phyloP scores from a whole-genome alignment of 2,329 filamentous ascomycete species.

The Penicillium sp. region DNA sequence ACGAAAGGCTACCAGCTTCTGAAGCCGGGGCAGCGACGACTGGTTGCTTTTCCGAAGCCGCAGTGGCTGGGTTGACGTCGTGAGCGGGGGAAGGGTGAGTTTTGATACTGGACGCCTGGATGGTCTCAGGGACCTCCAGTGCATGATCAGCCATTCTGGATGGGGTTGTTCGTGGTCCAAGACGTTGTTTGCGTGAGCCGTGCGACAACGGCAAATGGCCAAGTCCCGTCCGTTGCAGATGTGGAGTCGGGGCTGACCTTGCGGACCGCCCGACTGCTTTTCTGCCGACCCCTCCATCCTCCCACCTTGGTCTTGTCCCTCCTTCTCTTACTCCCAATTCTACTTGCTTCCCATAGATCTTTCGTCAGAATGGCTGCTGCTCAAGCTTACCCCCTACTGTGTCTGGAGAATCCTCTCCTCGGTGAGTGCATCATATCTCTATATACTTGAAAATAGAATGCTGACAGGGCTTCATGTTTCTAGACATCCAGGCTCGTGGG shows the following conservation, averaged over 20 bases:
- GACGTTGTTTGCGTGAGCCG: too few species aligned
- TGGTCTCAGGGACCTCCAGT: constrained; percentile 69
- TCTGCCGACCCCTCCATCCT: constrained; percentile 27
- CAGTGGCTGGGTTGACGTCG: constrained; percentile 77
- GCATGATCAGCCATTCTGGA: constrained; percentile 57
- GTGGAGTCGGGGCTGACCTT: constrained; percentile 5
- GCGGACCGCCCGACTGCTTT: constrained; percentile 20
- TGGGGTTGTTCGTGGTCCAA: not conserved
- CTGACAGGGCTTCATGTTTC: constrained; percentile 4
- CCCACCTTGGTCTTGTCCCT: constrained; percentile 9
- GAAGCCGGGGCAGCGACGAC: constrained; percentile 52
- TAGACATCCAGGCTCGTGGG: constrained; percentile 85
- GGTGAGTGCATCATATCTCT: constrained; percentile 51
- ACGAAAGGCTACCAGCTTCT: constrained; percentile 47
- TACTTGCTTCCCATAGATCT: constrained; percentile 8
- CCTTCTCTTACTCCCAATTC: constrained; percentile 4
- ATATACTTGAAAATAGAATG: constrained; percentile 37
- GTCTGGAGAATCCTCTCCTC: constrained; percentile 95
- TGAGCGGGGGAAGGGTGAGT: constrained; percentile 66
- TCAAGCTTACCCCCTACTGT: constrained; percentile 85
- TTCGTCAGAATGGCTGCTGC: constrained; percentile 62
- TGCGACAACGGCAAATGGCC: not conserved
- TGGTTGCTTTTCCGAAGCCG: constrained; percentile 64
- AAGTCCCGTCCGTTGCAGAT: too few species aligned
- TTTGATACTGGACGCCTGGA: constrained; percentile 79